phyloP scores from a whole-genome alignment of 176 grass and related monocot species.

The Leersia perrieri region DNA sequence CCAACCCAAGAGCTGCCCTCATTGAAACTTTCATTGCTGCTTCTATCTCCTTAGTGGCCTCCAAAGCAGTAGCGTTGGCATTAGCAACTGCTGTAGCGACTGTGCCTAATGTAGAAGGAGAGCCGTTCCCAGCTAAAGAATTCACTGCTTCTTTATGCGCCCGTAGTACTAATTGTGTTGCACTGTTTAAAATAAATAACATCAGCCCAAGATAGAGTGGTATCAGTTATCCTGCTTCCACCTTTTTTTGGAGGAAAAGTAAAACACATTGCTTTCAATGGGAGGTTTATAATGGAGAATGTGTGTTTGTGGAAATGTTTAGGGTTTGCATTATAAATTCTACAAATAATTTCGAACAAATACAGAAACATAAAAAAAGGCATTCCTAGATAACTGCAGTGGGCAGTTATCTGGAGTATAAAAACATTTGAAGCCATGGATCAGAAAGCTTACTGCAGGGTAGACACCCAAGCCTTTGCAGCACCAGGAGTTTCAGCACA shows the following conservation, averaged over 20 bases:
- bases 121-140: conserved; percentile 77
- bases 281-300: not conserved
- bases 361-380: not conserved
- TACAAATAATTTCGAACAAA: not conserved
- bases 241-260: not conserved
- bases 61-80: conserved; percentile 85
- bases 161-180: conserved; percentile 80
- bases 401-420: not conserved
- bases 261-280: not conserved
- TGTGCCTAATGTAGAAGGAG: conserved; percentile 65
- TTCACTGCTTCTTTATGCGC: conserved; percentile 96
- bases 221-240: not conserved
- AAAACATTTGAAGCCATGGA: conserved; percentile 11
- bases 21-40: conserved; percentile 82
- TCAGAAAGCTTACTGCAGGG: conserved; percentile 78
- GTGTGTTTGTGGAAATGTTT: conserved; percentile 1
- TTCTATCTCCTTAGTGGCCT: conserved; percentile 90
- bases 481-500: conserved; percentile 94
- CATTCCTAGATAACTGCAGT: not conserved
- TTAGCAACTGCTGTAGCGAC: conserved; percentile 93
- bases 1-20: conserved; percentile 72
- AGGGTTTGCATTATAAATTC: not conserved
- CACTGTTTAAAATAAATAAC: conserved; percentile 51
- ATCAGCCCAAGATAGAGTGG: conserved; percentile 11
- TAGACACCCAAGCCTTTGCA: conserved; percentile 93